Evolutionary conservation across 352 stramenopile species (phyloP).

Genomic region (Globisporangium rhizosaccharum): DNA sequence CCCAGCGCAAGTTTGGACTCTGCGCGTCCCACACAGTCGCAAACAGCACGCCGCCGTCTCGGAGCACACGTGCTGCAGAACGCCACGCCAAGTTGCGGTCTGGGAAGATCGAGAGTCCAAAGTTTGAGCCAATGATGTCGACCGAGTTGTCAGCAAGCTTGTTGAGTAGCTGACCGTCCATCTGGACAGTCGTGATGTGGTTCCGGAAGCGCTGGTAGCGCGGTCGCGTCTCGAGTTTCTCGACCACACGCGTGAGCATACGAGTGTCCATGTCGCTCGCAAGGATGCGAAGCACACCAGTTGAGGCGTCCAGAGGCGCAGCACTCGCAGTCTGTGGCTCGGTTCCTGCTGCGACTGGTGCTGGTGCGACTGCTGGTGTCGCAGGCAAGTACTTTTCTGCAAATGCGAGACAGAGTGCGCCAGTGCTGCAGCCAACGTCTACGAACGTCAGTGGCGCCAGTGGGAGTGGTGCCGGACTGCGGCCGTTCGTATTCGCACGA

Average conservation of each 20-base stretch:
- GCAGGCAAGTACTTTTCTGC: not conserved
- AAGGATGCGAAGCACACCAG: conserved; percentile 16
- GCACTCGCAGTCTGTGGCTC: conserved; percentile 1
- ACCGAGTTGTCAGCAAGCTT: conserved; percentile 26
- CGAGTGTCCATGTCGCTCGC: conserved; percentile 34
- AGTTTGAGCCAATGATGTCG: conserved; percentile 37
- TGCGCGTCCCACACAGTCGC: conserved; percentile 30
- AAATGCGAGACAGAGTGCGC: conserved; percentile 1
- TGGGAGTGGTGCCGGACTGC: not conserved
- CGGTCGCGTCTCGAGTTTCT: conserved; percentile 16
- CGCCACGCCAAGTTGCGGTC: conserved; percentile 25
- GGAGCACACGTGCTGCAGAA: too few relatives aligned
- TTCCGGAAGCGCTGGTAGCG: conserved; percentile 14
- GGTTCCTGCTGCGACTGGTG: not conserved
- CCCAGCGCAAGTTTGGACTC: conserved; percentile 33
- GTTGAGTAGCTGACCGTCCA: conserved; percentile 29
- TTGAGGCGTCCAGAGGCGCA: not conserved
- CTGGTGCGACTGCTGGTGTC: not conserved
- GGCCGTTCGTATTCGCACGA: not conserved
- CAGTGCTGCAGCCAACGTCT: conserved; percentile 4
- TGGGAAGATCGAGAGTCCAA: conserved; percentile 36
- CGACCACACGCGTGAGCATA: conserved; percentile 32
- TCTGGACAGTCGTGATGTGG: conserved; percentile 31
- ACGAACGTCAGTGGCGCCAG: conserved; percentile 1
- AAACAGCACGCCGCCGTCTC: too few relatives aligned